phyloP scores from a whole-genome alignment of 2,329 filamentous ascomycete species.

The Phoma sp. region DNA sequence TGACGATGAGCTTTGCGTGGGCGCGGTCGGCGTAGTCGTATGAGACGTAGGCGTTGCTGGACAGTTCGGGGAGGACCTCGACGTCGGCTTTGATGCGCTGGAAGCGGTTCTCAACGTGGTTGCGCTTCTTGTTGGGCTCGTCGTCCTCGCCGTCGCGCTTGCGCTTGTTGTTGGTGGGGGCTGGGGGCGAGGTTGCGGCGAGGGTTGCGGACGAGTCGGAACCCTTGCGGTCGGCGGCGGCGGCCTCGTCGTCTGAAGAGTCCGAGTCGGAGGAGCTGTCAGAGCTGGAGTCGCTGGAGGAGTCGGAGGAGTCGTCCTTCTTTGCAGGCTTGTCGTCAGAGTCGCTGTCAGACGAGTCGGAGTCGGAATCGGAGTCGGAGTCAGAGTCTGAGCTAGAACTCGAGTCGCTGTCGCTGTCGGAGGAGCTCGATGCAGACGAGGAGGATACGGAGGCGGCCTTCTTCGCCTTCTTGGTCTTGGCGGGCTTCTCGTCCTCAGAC shows the following conservation, averaged over 20 bases:
- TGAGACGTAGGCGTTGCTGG: constrained; percentile 80
- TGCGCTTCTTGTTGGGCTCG: constrained; percentile 43
- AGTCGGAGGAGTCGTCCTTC: constrained; percentile 30
- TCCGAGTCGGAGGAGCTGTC: constrained; percentile 30
- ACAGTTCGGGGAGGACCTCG: constrained; percentile 70
- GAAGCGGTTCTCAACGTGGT: constrained; percentile 63
- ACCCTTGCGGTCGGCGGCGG: constrained; percentile 27
- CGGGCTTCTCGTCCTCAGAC: constrained; percentile 32
- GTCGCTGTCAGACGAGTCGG: constrained; percentile 33
- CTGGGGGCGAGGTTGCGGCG: constrained; percentile 35
- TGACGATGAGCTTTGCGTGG: constrained; percentile 85
- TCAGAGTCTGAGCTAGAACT: constrained; percentile 23
- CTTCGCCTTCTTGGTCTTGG: constrained; percentile 30
- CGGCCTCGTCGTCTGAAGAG: constrained; percentile 21
- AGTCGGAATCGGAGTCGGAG: constrained; percentile 17
- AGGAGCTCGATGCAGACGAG: constrained; percentile 41
- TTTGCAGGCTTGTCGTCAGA: constrained; percentile 29
- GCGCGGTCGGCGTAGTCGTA: constrained; percentile 91
- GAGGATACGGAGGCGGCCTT: constrained; percentile 38
- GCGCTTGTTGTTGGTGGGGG: constrained; percentile 51
- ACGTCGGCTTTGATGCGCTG: constrained; percentile 76
- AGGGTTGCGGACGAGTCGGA: constrained; percentile 54
- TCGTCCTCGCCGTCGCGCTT: constrained; percentile 46
- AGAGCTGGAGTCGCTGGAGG: constrained; percentile 23
- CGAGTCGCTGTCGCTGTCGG: constrained; percentile 26